phyloP scores from a whole-genome alignment of 768 basidiomycete genomes.

The Tephrocybe sp. region DNA sequence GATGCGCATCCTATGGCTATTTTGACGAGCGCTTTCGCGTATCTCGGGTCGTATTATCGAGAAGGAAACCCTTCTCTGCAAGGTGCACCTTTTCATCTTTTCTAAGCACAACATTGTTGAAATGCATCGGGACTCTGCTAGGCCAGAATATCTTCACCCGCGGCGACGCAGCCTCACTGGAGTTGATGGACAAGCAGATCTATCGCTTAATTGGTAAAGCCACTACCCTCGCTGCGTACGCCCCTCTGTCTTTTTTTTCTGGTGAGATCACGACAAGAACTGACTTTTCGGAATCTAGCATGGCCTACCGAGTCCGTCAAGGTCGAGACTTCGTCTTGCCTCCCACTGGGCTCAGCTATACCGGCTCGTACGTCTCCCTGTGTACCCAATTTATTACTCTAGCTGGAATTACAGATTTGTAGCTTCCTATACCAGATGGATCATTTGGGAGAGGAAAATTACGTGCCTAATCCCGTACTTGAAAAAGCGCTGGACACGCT shows the following conservation, averaged over 20 bases:
- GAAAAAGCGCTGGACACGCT: conserved; percentile 86
- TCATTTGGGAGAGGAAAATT: conserved; percentile 69
- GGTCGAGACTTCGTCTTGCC: conserved; percentile 87
- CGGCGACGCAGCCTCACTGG: conserved; percentile 64
- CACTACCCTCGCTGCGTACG: conserved; percentile 83
- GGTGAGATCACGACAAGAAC: neutral
- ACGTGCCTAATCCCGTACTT: conserved; percentile 80
- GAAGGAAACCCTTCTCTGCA: conserved; percentile 89
- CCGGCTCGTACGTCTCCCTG: conserved; percentile 63
- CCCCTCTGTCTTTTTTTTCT: neutral
- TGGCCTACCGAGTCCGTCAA: conserved; percentile 93
- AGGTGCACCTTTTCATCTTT: conserved; percentile 39
- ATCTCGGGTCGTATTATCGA: conserved; percentile 83
- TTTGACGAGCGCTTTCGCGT: conserved; percentile 82
- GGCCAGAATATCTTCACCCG: conserved; percentile 80
- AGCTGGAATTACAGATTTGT: conserved; percentile 5
- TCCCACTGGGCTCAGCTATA: conserved; percentile 79
- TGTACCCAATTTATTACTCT: neutral
- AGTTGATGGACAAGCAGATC: conserved; percentile 90
- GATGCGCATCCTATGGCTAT: conserved; percentile 95
- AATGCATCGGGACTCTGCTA: conserved; percentile 21
- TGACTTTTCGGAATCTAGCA: conserved; percentile 38
- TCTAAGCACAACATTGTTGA: neutral
- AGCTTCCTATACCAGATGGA: conserved; percentile 94
- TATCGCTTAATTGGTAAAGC: conserved; percentile 87